Conservation (phyloP, 176 grass and related monocot genomes). For the Rhynchospora tenuis region DNA sequence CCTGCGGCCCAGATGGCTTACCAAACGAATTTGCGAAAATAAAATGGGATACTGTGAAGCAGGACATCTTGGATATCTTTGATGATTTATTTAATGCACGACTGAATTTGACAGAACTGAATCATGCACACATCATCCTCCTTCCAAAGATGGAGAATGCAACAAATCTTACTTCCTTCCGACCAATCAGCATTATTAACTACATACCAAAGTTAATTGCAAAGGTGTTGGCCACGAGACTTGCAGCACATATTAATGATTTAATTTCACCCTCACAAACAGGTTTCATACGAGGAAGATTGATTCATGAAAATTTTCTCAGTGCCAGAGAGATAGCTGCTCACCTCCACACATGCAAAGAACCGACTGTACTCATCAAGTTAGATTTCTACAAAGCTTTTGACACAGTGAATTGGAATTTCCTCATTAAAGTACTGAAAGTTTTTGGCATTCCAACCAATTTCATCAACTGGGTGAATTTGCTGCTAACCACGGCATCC, state of each 20-base stretch:
- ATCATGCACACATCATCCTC: neutral
- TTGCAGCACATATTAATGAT: neutral
- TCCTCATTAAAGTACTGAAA: rapidly evolving
- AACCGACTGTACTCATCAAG: neutral
- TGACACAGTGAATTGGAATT: neutral
- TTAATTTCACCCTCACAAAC: neutral
- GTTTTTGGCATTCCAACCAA: neutral
- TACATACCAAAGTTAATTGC: neutral
- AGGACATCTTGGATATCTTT: neutral
- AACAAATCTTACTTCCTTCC: neutral
- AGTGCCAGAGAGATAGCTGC: neutral
- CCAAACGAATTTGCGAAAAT: neutral
- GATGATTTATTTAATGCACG: rapidly evolving
- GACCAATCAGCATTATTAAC: neutral
- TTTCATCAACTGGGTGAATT: neutral
- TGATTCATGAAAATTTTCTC: neutral
- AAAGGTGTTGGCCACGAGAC: neutral
- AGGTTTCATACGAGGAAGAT: neutral
- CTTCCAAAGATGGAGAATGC: neutral
- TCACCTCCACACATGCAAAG: neutral
- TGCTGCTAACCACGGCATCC: neutral
- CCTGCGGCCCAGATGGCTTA: neutral
- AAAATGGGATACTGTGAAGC: neutral
- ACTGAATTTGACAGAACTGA: neutral
- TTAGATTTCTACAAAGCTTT: too few species aligned